Evolutionary conservation across 352 stramenopile genomes (phyloP).

Genomic region (Globisporangium polare): DNA sequence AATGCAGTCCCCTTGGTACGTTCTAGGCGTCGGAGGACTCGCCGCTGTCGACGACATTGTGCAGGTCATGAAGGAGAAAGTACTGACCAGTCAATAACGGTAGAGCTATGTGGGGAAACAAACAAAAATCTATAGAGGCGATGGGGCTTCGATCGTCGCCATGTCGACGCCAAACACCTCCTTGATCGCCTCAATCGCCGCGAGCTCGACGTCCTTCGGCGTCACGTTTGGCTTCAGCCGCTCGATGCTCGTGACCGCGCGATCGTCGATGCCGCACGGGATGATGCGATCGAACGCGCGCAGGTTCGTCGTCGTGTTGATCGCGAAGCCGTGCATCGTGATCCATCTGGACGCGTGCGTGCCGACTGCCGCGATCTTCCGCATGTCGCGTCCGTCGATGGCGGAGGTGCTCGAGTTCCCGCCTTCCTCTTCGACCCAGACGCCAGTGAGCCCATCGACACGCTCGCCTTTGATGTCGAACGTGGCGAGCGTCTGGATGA

Average conservation of each 20-base stretch:
- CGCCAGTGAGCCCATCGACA: slow-evolving; percentile 91
- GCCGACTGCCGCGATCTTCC: slow-evolving; percentile 96
- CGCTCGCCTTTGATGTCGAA: slow-evolving; percentile 88
- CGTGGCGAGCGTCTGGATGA: slow-evolving; percentile 89
- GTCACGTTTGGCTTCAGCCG: slow-evolving; percentile 43
- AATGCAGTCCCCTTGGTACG: background rate
- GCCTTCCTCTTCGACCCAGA: slow-evolving; percentile 91
- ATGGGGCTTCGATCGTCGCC: slow-evolving; percentile 31
- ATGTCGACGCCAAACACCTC: slow-evolving; percentile 75
- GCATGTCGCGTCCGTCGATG: slow-evolving; percentile 46
- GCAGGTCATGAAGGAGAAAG: slow-evolving; percentile 20
- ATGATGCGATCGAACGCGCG: slow-evolving; percentile 94
- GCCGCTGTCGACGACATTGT: slow-evolving; percentile 63
- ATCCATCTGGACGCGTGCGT: slow-evolving; percentile 96
- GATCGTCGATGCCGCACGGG: slow-evolving; percentile 95
- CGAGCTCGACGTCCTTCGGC: slow-evolving; percentile 58
- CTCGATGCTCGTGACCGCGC: slow-evolving; percentile 81
- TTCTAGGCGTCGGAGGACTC: slow-evolving; percentile 61
- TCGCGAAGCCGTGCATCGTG: slow-evolving; percentile 97
- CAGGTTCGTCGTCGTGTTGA: slow-evolving; percentile 96
- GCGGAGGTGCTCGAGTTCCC: slow-evolving; percentile 15
- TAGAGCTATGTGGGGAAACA: slow-evolving; percentile 1
- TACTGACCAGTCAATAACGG: slow-evolving; percentile 10
- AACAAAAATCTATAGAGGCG: slow-evolving; percentile 26
- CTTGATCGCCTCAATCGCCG: slow-evolving; percentile 54